A percentile compares a stretch with the other conserved stretches of the same genome.
These are phyloP conservation scores for Tothia fuscella DNA, from an alignment of 2,329 filamentous ascomycete genomes.

Conservation along the genomic window DNA sequence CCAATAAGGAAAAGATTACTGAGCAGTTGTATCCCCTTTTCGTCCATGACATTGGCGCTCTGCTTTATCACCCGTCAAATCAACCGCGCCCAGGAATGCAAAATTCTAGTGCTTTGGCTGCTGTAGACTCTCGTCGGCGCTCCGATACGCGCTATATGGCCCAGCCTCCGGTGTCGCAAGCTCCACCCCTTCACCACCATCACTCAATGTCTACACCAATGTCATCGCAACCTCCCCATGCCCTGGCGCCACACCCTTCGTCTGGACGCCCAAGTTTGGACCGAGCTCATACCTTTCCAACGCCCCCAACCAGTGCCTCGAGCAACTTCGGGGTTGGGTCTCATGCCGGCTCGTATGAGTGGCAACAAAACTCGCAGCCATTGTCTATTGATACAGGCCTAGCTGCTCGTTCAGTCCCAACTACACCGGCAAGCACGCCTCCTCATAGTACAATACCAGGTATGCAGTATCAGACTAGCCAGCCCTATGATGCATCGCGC, in stretches of 20 bases:
- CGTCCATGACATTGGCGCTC: conserved; percentile 88
- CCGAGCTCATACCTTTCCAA: conserved; percentile 84
- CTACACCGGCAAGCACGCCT: conserved; percentile 81
- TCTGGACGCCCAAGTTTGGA: conserved; percentile 61
- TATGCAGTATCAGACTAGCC: conserved; percentile 60
- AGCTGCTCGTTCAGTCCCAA: conserved; percentile 72
- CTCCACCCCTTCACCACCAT: conserved; percentile 61
- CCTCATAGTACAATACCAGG: too few relatives aligned
- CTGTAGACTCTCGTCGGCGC: conserved; percentile 59
- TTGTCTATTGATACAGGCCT: conserved; percentile 72
- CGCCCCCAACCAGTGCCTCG: conserved; percentile 84
- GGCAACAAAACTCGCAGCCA: conserved; percentile 51
- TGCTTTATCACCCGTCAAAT: conserved; percentile 89
- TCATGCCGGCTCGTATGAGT: conserved; percentile 38
- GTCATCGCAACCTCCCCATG: conserved; percentile 45
- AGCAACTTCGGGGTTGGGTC: conserved; percentile 68
- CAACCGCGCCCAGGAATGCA: conserved; percentile 71
- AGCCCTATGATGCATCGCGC: conserved; percentile 64
- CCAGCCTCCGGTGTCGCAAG: conserved; percentile 40
- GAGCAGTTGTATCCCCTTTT: conserved; percentile 91
- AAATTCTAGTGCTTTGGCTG: conserved; percentile 51
- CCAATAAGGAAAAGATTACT: conserved; percentile 99
- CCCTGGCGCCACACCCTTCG: conserved; percentile 48
- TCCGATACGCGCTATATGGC: conserved; percentile 35
- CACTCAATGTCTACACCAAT: conserved; percentile 50